Base-by-base conservation (phyloP, 768 basidiomycete species). In the Chiua virens region DNA sequence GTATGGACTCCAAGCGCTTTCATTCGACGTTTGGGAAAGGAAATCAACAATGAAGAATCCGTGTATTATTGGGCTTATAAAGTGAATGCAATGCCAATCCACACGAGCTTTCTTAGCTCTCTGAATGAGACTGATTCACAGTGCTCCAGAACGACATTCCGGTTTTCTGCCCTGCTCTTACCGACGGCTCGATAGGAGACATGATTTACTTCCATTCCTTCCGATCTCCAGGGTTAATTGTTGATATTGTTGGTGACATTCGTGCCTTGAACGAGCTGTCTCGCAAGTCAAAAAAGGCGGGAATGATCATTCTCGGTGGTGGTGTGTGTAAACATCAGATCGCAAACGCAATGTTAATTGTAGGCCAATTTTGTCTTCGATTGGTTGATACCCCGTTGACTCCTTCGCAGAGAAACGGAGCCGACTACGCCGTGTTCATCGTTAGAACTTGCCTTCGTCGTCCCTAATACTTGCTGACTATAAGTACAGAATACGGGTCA, bases 171-270 rank as follows among this genome's bases (percentile, higher is more conserved):
- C 97, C 97, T 21, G 97, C 97, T 1, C 73, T 99, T 42, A 99
- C 97, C 23, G 97, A 99, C 64, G 97, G 97, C 11, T 98, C 97
- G 0, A 79, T 99, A 50, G 97, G 97, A 50, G 97, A 99, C 69
- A 98, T 98, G 95, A 86, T 98, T 35, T 99, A 98, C 72, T 98
- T 98, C 68, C 97, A 98, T 72, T 95, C 94, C 13, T 99, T 94
- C 79, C 80, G 83, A 54, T 82, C 80, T 39, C 91, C 90, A 1
- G 89, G 87, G 11, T 79, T 99, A 44, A 74, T 89, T 20, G 74
- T 99, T 53, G 97, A 99, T 65, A 97, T 99, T 55, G 95, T 98
- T 13, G 81, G 83, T 58, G 97, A 99, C 66, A 98, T 99, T 49
- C 85, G 95, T 20, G 76, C 80, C 35, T 74, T 99, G 32, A 99